Evolutionary conservation across 495 filamentous ascomycete species (phyloP).

Genomic region (Chlorociboria aeruginascens): DNA sequence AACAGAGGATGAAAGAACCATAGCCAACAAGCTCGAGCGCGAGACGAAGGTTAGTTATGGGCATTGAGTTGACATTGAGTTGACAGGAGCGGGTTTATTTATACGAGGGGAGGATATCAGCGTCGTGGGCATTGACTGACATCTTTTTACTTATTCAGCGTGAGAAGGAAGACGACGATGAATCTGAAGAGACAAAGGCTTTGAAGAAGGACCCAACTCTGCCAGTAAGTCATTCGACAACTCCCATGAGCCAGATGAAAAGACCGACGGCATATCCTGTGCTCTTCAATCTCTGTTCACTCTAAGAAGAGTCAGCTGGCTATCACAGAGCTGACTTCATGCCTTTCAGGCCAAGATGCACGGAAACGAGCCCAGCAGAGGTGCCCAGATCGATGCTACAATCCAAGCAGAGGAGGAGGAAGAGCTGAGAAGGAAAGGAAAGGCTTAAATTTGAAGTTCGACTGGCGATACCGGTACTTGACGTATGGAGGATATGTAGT

Average conservation of each 20-base stretch:
- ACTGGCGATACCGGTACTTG: too few relatives aligned
- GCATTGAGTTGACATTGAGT: too few relatives aligned
- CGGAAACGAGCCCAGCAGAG: conserved; percentile 58
- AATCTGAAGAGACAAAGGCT: conserved; percentile 8
- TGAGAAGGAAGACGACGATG: conserved; percentile 12
- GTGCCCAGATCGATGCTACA: conserved; percentile 60
- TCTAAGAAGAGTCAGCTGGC: neutral
- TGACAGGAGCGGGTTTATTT: neutral
- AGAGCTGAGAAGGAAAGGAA: conserved; percentile 45
- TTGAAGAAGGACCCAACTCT: conserved; percentile 16
- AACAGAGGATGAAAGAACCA: conserved; percentile 66
- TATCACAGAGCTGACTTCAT: conserved; percentile 1
- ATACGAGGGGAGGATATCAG: neutral
- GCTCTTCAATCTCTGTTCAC: neutral
- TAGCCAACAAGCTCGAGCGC: conserved; percentile 32
- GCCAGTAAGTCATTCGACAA: conserved; percentile 7
- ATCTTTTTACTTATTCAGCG: neutral
- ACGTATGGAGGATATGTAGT: too few relatives aligned
- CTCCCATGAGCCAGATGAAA: neutral
- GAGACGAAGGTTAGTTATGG: conserved; percentile 14
- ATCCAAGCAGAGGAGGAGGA: conserved; percentile 60
- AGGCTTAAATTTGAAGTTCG: conserved; percentile 4
- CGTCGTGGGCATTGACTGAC: neutral
- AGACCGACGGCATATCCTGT: neutral
- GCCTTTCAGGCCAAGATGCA: conserved; percentile 48